Percentiles rank a stretch among this genome's conserved stretches.
phyloP scores from a whole-genome alignment of 257 asterid species.

The Nicotiana paniculata region DNA sequence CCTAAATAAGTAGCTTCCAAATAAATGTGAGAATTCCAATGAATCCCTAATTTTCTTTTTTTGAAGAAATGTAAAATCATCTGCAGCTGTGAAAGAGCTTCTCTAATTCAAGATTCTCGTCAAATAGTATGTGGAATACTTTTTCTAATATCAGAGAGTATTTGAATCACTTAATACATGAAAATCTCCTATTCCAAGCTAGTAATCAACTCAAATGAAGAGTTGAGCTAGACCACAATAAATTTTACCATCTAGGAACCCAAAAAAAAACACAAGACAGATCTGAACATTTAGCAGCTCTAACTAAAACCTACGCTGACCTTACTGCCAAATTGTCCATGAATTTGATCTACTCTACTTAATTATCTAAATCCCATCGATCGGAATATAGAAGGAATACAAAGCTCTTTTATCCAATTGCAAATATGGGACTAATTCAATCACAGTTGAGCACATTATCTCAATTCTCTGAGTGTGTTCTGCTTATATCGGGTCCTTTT shows the following conservation, averaged over 20 bases:
- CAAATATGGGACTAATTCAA: neutral
- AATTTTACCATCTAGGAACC: neutral
- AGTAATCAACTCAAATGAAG: neutral
- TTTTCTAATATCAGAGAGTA: neutral
- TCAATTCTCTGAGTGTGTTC: neutral
- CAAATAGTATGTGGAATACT: neutral
- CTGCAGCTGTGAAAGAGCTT: neutral
- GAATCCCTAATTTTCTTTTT: too few species aligned
- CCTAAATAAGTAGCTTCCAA: too few species aligned
- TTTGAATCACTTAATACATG: neutral
- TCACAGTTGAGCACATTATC: neutral
- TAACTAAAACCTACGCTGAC: too few species aligned
- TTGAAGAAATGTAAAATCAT: neutral
- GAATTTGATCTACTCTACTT: neutral
- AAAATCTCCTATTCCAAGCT: conserved; percentile 4
- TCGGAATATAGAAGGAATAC: neutral
- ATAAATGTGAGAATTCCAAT: too few species aligned
- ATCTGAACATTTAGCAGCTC: neutral
- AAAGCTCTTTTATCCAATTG: neutral
- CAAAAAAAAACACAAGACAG: neutral
- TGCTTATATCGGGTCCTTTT: neutral
- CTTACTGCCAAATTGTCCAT: neutral
- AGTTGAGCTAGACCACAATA: neutral
- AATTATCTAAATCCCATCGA: neutral
- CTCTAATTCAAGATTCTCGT: neutral